Percentiles rank a stretch among this genome's conserved stretches.
Evolutionary conservation across 2,329 filamentous ascomycete genomes (phyloP).

Genomic region (Proliferodiscus dingleyae): DNA sequence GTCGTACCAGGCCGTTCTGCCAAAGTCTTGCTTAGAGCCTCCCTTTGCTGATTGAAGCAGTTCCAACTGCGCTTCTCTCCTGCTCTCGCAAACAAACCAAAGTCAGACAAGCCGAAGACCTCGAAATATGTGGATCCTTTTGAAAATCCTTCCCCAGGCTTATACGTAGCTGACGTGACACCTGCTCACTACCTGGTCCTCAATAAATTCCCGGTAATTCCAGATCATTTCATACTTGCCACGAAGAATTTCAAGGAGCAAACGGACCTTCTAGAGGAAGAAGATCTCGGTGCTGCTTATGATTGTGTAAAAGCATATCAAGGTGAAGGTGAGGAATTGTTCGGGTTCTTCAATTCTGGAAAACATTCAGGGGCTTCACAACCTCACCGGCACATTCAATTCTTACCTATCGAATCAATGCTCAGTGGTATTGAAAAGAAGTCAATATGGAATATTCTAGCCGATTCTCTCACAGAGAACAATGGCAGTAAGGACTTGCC

Average conservation of each 20-base stretch:
- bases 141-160: conserved; percentile 49
- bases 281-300: conserved; percentile 57
- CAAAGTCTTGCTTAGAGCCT: not conserved
- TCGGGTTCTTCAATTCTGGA: conserved; percentile 53
- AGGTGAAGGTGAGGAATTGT: conserved; percentile 38
- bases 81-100: conserved; percentile 63
- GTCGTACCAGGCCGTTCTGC: not conserved
- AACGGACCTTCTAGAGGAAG: conserved; percentile 54
- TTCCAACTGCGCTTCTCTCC: conserved; percentile 72
- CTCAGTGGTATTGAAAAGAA: conserved; percentile 38
- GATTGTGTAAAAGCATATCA: conserved; percentile 51
- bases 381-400: conserved; percentile 66
- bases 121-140: conserved; percentile 56
- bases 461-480: conserved; percentile 33
- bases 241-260: conserved; percentile 62
- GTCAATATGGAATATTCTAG: conserved; percentile 47
- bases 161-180: conserved; percentile 50
- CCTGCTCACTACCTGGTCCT: conserved; percentile 60
- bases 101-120: conserved; percentile 32
- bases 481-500: conserved; percentile 22
- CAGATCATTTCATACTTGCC: conserved; percentile 66
- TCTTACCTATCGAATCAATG: conserved; percentile 64
- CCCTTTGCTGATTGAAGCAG: conserved; percentile 35
- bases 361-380: conserved; percentile 65
- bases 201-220: conserved; percentile 71